phyloP scores from a whole-genome alignment of 345 rosid species.

The Eucalyptus victrix region DNA sequence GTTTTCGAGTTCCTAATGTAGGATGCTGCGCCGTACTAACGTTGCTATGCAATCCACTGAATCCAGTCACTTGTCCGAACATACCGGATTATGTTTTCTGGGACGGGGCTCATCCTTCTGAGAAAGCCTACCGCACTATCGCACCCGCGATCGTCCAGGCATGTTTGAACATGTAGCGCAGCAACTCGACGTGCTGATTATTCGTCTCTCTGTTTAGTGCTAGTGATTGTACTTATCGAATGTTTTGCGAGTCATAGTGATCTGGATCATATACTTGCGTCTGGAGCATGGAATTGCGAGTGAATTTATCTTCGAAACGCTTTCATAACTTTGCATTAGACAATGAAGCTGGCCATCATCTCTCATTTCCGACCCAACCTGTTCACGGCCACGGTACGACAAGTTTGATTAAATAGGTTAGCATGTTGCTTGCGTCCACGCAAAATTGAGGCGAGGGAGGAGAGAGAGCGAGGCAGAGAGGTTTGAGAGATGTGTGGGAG shows the following conservation, averaged over 20 bases:
- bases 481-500: neutral
- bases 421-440: neutral
- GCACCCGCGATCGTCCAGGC: neutral
- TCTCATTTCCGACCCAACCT: neutral
- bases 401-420: neutral
- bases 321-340: neutral
- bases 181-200: neutral
- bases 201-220: neutral
- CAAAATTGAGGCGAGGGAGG: no score
- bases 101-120: slow-evolving; percentile 16
- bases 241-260: neutral
- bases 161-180: neutral
- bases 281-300: neutral
- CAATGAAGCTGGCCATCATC: neutral
- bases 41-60: neutral
- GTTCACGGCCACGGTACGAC: neutral
- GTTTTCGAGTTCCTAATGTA: neutral
- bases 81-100: slow-evolving; percentile 1
- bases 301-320: neutral
- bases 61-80: neutral
- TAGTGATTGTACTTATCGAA: neutral
- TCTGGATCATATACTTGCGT: neutral
- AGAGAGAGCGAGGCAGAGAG: neutral
- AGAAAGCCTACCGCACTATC: neutral
- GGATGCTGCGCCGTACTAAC: slow-evolving; percentile 9